A percentile compares a stretch with the other conserved stretches of the same genome.
Conservation (phyloP, 176 grass and related monocot genomes). For the Oryza meyeriana region DNA sequence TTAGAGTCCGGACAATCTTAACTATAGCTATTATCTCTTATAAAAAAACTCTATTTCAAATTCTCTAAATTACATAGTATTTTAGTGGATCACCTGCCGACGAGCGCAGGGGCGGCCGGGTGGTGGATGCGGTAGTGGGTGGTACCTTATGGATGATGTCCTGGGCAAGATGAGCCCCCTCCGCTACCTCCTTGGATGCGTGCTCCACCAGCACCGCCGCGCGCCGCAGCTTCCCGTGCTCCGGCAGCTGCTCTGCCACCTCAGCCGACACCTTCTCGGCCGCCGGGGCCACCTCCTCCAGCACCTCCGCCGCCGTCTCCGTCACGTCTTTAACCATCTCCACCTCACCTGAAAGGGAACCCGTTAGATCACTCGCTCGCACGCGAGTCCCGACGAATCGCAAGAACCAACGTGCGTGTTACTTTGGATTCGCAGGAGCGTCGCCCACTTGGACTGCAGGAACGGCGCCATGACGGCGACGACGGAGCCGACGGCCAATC, state of each 20-base stretch:
- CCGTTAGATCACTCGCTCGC: neutral
- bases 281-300: constrained; percentile 52
- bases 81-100: too few relatives aligned
- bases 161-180: constrained; percentile 56
- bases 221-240: constrained; percentile 38
- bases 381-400: neutral
- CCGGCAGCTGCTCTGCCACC: constrained; percentile 39
- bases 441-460: constrained; percentile 47
- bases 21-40: too few relatives aligned
- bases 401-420: neutral
- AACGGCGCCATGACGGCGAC: constrained; percentile 43
- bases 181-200: constrained; percentile 45
- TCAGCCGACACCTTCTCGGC: constrained; percentile 52
- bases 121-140: too few relatives aligned
- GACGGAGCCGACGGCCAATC: constrained; percentile 47
- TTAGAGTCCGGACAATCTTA: too few relatives aligned
- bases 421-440: constrained; percentile 56
- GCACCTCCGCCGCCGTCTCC: constrained; percentile 42
- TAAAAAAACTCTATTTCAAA: too few relatives aligned
- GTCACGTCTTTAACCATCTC: constrained; percentile 42
- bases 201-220: constrained; percentile 49
- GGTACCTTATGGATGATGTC: constrained; percentile 67
- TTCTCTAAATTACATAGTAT: too few relatives aligned
- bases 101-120: too few relatives aligned
- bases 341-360: constrained; percentile 44